These are phyloP conservation scores for Stylonectria norvegica DNA, from an alignment of 2,329 filamentous ascomycete genomes.

Conservation along the genomic window DNA sequence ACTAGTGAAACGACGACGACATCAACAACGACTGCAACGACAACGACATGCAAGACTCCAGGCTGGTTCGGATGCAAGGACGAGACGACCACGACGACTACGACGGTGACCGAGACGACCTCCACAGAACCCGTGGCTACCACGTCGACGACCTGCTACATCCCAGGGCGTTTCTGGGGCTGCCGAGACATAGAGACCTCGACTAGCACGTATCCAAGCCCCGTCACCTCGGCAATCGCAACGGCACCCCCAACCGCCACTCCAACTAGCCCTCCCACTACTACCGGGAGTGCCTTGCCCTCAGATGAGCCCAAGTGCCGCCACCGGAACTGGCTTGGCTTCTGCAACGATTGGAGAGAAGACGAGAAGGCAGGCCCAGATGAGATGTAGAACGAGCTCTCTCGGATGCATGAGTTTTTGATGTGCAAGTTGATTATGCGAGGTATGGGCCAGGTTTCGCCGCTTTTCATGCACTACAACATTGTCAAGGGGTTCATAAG, in stretches of 20 bases:
- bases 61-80: slow-evolving; percentile 67
- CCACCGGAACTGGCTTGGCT: slow-evolving; percentile 39
- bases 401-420: background rate
- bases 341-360: slow-evolving; percentile 40
- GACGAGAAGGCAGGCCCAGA: slow-evolving; percentile 24
- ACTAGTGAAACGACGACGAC: slow-evolving; percentile 43
- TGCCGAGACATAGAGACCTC: slow-evolving; percentile 44
- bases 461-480: no score
- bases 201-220: no score
- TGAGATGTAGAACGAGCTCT: slow-evolving; percentile 26
- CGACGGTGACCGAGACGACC: slow-evolving; percentile 29
- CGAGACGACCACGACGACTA: slow-evolving; percentile 35
- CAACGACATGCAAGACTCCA: slow-evolving; percentile 58
- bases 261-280: slow-evolving; percentile 29
- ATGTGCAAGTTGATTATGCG: no score
- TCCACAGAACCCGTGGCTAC: slow-evolving; percentile 25
- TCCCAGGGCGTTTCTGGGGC: slow-evolving; percentile 56
- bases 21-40: slow-evolving; percentile 45
- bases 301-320: slow-evolving; percentile 32
- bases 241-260: slow-evolving; percentile 27
- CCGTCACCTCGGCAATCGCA: slow-evolving; percentile 32
- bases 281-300: slow-evolving; percentile 21
- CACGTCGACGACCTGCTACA: slow-evolving; percentile 41
- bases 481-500: no score
- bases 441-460: no score